phyloP scores from a whole-genome alignment of 306 rosid species.

The Trifolium pratense region DNA sequence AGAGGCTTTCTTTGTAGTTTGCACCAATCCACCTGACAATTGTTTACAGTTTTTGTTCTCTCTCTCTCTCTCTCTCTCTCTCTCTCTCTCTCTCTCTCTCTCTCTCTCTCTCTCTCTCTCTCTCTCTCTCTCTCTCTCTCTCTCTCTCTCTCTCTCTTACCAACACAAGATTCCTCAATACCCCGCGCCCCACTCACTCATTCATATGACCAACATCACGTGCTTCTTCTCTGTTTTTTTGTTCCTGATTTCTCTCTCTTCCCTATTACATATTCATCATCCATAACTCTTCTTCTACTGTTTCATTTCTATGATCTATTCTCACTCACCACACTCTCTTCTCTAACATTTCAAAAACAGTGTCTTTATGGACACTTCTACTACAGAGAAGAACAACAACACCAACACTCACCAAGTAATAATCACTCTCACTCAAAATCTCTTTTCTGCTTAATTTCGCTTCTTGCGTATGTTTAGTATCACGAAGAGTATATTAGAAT shows the following conservation, averaged over 20 bases:
- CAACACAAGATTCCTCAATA: constrained; percentile 54
- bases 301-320: constrained; percentile 27
- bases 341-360: constrained; percentile 24
- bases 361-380: constrained; percentile 46
- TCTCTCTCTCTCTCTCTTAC: constrained; percentile 52
- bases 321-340: neutral
- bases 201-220: constrained; percentile 52
- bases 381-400: constrained; percentile 11
- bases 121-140: constrained; percentile 43
- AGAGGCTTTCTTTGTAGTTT: constrained; percentile 23
- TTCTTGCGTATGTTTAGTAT: too few species aligned
- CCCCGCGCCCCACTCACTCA: constrained; percentile 47
- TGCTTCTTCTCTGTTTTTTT: constrained; percentile 47
- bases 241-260: constrained; percentile 1
- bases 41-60: constrained; percentile 20
- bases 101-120: too few species aligned
- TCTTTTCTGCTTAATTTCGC: too few species aligned
- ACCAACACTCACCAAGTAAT: constrained; percentile 28
- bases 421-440: too few species aligned
- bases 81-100: constrained; percentile 52
- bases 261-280: constrained; percentile 39
- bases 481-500: too few species aligned
- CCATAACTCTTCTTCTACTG: constrained; percentile 24
- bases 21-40: constrained; percentile 55
- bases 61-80: constrained; percentile 46